phyloP scores from a whole-genome alignment of 2,329 filamentous ascomycete species.

The Ilyonectria robusta region DNA sequence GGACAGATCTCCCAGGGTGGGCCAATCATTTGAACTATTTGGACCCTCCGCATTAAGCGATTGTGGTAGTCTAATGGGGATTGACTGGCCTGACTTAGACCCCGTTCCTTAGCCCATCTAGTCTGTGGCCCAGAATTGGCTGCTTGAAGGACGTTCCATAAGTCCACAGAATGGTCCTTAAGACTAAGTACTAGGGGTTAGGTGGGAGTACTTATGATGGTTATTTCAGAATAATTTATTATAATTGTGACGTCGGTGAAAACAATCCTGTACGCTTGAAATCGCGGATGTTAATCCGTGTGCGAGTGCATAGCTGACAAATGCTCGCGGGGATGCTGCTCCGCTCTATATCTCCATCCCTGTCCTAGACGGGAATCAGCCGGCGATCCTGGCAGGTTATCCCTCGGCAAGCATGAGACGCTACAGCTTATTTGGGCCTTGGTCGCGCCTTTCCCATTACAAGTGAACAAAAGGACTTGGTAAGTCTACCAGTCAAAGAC shows the following conservation, averaged over 20 bases:
- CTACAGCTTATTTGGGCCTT: background rate
- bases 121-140: too few species aligned
- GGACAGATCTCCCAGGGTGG: too few species aligned
- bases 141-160: too few species aligned
- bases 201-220: too few species aligned
- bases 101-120: too few species aligned
- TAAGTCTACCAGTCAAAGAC: background rate
- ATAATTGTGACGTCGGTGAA: too few species aligned
- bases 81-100: too few species aligned
- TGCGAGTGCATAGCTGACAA: conserved; percentile 1
- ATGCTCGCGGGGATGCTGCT: background rate
- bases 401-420: background rate
- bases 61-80: too few species aligned
- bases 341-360: background rate
- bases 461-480: background rate
- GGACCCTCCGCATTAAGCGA: background rate
- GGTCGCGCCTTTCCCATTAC: background rate
- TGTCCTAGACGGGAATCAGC: background rate
- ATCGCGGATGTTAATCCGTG: background rate
- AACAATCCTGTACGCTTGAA: background rate
- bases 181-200: too few species aligned
- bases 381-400: background rate
- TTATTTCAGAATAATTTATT: too few species aligned
- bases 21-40: background rate
- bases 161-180: too few species aligned